These are phyloP conservation scores for Fusarium sp. DNA, from an alignment of 2,329 filamentous ascomycete species.

Conservation along the genomic window DNA sequence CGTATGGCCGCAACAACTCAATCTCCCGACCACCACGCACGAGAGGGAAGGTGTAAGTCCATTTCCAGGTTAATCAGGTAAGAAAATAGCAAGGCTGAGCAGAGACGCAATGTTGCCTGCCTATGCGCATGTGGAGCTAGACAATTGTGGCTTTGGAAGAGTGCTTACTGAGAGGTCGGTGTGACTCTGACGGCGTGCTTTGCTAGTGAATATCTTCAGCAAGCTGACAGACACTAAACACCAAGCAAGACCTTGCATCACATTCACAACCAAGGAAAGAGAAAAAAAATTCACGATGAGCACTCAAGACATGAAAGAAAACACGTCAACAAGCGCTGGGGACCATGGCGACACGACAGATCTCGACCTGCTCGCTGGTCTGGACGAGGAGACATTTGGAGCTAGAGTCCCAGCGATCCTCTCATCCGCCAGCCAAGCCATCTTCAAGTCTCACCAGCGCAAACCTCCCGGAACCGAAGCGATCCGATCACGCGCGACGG, in stretches of 20 bases:
- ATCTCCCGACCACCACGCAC: background rate
- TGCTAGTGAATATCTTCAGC: background rate
- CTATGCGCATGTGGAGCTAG: background rate
- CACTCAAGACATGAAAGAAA: background rate
- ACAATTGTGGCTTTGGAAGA: background rate
- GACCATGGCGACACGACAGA: background rate
- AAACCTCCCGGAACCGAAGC: background rate
- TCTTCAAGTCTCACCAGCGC: background rate
- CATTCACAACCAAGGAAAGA: too few species aligned
- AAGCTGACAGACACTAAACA: background rate
- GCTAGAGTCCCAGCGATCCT: background rate
- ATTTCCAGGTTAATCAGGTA: background rate
- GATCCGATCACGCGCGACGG: constrained; percentile 1
- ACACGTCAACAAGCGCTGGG: background rate
- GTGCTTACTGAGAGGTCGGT: background rate
- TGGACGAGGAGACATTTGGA: background rate
- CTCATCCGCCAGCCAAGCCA: background rate
- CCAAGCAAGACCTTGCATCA: background rate
- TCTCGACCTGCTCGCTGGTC: background rate
- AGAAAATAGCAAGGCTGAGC: background rate
- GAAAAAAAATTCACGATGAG: background rate
- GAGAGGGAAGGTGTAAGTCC: background rate
- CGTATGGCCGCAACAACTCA: background rate
- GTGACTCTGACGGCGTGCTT: background rate
- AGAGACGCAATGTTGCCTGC: background rate